Evolutionary conservation across 768 basidiomycete genomes (phyloP), one percentile per base, ranked within the genome.

Genomic region (Suillus fuscotomentosus): DNA sequence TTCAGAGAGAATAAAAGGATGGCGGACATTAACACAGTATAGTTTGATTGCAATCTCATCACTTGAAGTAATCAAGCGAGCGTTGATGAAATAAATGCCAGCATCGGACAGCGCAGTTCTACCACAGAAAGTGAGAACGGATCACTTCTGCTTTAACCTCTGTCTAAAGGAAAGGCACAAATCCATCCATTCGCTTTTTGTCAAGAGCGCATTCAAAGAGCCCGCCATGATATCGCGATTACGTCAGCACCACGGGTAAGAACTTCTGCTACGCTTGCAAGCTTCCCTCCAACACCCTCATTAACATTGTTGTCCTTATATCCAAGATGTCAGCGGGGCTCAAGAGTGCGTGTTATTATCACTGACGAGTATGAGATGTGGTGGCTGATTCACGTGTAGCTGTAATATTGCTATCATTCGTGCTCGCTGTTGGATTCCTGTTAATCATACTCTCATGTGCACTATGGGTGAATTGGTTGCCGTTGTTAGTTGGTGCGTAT

Each of bases 381-480:
- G 31, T 24, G 22, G 45, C 42, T 63, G 27, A 48, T 36, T 51
- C 7, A 22, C 45, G 38, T 22, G 56, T 73, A 98, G 96, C 95
- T 72, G 95, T 99, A 68, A 95, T 99, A 70, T 83, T 98, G 61
- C 88, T 99, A 54, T 96, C 97, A 2, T 98, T 99, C 79, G 94
- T 98, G 61, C 89, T 99, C 59, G 97, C 97, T 7, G 85, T 97
- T 17, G 97, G 97, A n/a, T 99, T 99, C 81, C 80, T 99, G 64
- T 86, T 99, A 73, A 93, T 99, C 72, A 99, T 99, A 76, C 88
- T 99, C 27, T 94, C 94, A 1, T 99, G 97, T 75, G 97, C 97
- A 8, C 81, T 99, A 38, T 99, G 91, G 90, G 80, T 87, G 15
- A 99, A 99, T 76, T 99, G 97, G 97, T 83, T 99, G 24, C 97